Evolutionary conservation across 208 protist genomes (phyloP), one percentile per base, ranked within the genome.

Genomic region (Leishmania arabica): DNA sequence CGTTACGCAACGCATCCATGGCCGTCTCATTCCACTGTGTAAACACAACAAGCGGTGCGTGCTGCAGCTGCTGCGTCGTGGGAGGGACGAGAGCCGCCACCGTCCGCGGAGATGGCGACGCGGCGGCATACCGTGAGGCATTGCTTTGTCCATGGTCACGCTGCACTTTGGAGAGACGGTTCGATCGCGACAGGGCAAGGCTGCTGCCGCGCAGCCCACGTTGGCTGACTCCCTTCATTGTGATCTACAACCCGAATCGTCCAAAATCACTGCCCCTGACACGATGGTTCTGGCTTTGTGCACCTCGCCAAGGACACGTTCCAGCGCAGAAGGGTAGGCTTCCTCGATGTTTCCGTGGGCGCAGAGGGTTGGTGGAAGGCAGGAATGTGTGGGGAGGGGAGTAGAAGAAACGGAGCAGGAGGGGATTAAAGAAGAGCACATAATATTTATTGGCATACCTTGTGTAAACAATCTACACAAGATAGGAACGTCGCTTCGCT

Each of bases 21-120:
- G 94, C 92, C 21, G 80, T 54, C n/a, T 87, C 85, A 70, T 97
- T 97, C 82, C 93, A 89, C 8, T 79, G 71, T 80, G 92, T 85
- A 40, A 95, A 87, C n/a, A 70, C 75, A 47, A 89, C 84, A 21
- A 90, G 79, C 5, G 82, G 72, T 15, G 75, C 80, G 7, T 34
- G 37, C 27, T 77, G 51, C 27, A 60, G 51, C 37, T 76, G 68
- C 8, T 53, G 75, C 27, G 68, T 17, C 3, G 68, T 65, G 21
- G 54, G 78, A 70, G 78, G 78, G 1, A 81, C 54, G 17, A 75
- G 7, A 75, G 68, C 3, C 5, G 27, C 65, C 42, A 1, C 9
- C 2, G 24, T 42, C 8, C 11, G 24, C 8, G 24, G 40, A 17
- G 40, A 45, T n/a, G 68, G 19, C 8, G 68, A 72, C 24, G 68